These are phyloP conservation scores for Yamagishiella unicocca DNA, from an alignment of 139 green algal genomes.

Conservation along the genomic window DNA sequence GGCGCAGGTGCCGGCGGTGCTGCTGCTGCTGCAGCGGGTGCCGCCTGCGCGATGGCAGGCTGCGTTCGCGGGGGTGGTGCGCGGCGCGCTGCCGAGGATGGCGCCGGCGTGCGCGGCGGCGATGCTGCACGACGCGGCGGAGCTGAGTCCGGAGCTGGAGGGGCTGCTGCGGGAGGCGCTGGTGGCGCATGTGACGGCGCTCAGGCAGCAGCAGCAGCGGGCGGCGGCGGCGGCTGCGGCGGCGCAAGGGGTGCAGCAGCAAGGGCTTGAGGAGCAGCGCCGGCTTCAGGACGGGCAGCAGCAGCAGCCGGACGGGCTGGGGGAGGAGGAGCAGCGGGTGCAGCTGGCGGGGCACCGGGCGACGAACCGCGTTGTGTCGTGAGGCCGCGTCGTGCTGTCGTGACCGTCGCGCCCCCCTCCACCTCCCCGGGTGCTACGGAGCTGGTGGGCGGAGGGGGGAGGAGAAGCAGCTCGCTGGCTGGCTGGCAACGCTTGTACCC, in stretches of 20 bases:
- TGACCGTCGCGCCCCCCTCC: too few relatives aligned
- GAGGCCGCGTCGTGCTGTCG: too few relatives aligned
- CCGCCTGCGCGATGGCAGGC: conserved; percentile 21
- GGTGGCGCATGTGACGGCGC: background rate
- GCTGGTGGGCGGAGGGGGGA: too few relatives aligned
- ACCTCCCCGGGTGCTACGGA: too few relatives aligned
- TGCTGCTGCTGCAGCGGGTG: background rate
- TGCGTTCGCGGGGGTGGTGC: background rate
- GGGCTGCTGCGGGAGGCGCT: background rate
- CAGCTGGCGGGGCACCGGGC: too few relatives aligned
- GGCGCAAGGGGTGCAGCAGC: background rate
- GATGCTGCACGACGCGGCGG: conserved; percentile 7
- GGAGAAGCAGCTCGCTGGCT: too few relatives aligned
- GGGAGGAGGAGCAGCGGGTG: background rate
- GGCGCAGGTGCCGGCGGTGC: conserved; percentile 34
- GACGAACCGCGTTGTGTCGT: too few relatives aligned
- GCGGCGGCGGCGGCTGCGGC: background rate
- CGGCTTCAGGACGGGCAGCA: background rate
- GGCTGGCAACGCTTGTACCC: too few relatives aligned
- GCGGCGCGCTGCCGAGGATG: background rate
- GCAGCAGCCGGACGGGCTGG: background rate
- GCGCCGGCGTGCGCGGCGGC: background rate
- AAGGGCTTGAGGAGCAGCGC: too few relatives aligned
- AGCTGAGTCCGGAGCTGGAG: conserved; percentile 20
- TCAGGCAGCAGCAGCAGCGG: background rate